Base-by-base conservation (phyloP, 2,329 filamentous ascomycete species). In the Lizonia empirigonia region DNA sequence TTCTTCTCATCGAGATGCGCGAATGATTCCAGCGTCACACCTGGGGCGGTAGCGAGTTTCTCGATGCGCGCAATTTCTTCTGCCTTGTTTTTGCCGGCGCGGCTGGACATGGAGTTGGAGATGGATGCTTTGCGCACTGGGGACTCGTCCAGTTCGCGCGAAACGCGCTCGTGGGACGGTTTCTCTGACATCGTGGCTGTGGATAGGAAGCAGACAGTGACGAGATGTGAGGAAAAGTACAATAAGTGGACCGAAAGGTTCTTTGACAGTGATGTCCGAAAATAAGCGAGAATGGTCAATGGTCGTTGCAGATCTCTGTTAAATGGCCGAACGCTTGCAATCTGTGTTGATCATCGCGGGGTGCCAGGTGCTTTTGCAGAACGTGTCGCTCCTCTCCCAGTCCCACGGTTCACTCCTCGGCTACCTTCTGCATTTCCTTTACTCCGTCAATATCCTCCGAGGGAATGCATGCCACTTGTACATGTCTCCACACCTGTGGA, bases 1-100 rank as follows among this genome's bases (percentile, higher is more conserved):
- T 68, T 69, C 55, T 74, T 74, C 47, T 74, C 72, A 45, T 74
- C 69, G 5, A 75, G 63, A 53, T 74, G 69, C 16, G 68, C 68
- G 35, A 75, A 75, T 8, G 63, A 63, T 12, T 59, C 63, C 12
- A 54, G 34, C 1, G 64, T 65, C 0, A 70, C 60, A 23, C 62
- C 66, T 0, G 70, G 61, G 41, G 29, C 42, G 16, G 60, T 66
- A 7, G 62, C 68, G 7, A 69, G 36, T 13, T 59, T 61, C 44
- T 67, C 59, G 27, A 70, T 69, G 9, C 54, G 58, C 3, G 50
- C 50, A 2, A 63, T 55, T 46, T 67, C 48, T 30, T 61, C 65
- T 8, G 58, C 42, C 24, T 42, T 50, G 26, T 53, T 41, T n/a
- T 41, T 48, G 29, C 19, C 47, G 29, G 51, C 45, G 30, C 53